These are phyloP conservation scores for Rhizopogon sp. DNA, from an alignment of 768 basidiomycete genomes.

Conservation along the genomic window DNA sequence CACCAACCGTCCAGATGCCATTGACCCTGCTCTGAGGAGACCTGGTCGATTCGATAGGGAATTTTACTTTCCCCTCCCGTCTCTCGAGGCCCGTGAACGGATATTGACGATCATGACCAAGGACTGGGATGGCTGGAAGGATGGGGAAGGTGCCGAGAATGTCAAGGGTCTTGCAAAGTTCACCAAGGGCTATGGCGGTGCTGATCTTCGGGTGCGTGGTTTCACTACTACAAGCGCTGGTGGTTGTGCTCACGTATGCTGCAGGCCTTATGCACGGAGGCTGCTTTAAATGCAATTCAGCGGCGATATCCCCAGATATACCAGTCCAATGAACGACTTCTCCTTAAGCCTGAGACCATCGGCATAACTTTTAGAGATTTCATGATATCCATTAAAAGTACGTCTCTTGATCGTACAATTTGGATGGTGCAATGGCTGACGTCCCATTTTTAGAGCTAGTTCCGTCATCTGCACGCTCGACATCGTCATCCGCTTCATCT, in stretches of 20 bases:
- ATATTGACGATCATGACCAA: slow-evolving; percentile 89
- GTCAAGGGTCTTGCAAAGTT: slow-evolving; percentile 72
- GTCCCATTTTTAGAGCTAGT: slow-evolving; percentile 54
- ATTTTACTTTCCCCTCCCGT: slow-evolving; percentile 94
- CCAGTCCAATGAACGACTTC: slow-evolving; percentile 78
- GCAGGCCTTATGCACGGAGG: slow-evolving; percentile 93
- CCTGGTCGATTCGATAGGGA: slow-evolving; percentile 73
- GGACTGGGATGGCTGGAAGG: slow-evolving; percentile 79
- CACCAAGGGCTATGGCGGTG: slow-evolving; percentile 97
- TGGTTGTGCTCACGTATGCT: slow-evolving; percentile 1
- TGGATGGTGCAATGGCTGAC: too few species aligned
- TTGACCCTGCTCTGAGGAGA: slow-evolving; percentile 90
- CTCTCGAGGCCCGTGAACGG: slow-evolving; percentile 76
- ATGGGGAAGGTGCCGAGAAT: slow-evolving; percentile 40
- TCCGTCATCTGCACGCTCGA: slow-evolving; percentile 91
- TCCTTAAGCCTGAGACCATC: slow-evolving; percentile 84
- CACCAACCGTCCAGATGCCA: slow-evolving; percentile 95
- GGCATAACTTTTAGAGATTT: slow-evolving; percentile 85
- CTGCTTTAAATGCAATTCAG: slow-evolving; percentile 78
- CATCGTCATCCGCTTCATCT: slow-evolving; percentile 79
- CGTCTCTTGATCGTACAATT: slow-evolving; percentile 14
- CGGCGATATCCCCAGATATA: slow-evolving; percentile 77
- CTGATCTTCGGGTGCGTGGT: slow-evolving; percentile 79
- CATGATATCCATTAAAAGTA: slow-evolving; percentile 48
- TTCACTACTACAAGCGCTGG: slow-evolving; percentile 5